Conservation (phyloP, 2,329 filamentous ascomycete species). For the Hyphodiscus sp. region DNA sequence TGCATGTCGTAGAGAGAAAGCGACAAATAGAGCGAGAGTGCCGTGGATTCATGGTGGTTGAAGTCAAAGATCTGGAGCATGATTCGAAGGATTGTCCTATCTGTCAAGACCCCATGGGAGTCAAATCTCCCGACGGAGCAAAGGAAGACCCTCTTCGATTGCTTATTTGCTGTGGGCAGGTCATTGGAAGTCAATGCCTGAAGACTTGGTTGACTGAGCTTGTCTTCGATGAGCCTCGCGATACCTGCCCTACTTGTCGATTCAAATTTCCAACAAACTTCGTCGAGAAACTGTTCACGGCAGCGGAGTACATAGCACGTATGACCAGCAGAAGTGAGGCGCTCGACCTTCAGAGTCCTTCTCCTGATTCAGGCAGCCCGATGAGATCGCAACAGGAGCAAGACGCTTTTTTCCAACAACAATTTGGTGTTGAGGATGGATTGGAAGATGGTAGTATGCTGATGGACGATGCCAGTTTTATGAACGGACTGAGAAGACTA, state of each 20-base stretch:
- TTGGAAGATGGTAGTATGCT: neutral
- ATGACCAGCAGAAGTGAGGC: neutral
- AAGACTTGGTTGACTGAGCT: slow-evolving; percentile 11
- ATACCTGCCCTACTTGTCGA: slow-evolving; percentile 17
- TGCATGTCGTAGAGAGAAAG: slow-evolving; percentile 9
- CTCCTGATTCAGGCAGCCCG: neutral
- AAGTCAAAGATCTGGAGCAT: slow-evolving; percentile 1
- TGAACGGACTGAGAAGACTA: neutral
- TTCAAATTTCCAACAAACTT: slow-evolving; percentile 9
- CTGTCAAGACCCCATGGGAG: slow-evolving; percentile 16
- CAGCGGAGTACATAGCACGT: neutral
- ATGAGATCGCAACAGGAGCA: neutral
- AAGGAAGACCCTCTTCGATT: slow-evolving; percentile 14
- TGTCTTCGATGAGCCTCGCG: neutral
- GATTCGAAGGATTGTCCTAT: slow-evolving; percentile 15
- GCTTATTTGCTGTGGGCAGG: slow-evolving; percentile 19
- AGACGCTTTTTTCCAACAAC: neutral
- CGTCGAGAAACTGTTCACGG: slow-evolving; percentile 9
- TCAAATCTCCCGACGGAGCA: slow-evolving; percentile 3
- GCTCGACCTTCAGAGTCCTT: neutral
- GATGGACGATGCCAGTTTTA: neutral
- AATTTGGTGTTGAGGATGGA: neutral
- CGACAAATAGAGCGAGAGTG: slow-evolving; percentile 1
- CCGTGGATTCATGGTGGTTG: slow-evolving; percentile 9
- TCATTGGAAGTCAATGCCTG: slow-evolving; percentile 17